A percentile compares a stretch with the other conserved stretches of the same genome.
Conservation (phyloP, 805 yeast genomes). For the Kodamaea jinghongensis region DNA sequence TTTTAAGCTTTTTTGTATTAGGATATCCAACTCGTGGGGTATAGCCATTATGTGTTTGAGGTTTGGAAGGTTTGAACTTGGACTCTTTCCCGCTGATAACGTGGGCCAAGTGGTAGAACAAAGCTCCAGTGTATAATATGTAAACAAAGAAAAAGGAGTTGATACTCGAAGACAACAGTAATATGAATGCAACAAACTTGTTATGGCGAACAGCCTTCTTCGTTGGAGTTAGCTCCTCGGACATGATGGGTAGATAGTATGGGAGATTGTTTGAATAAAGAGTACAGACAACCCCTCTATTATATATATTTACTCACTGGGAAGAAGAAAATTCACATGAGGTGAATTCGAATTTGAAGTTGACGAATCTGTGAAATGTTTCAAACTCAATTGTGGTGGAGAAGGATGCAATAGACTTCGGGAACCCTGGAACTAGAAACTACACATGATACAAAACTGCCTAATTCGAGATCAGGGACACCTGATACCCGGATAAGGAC, state of each 20-base stretch:
- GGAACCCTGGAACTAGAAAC: too few relatives aligned
- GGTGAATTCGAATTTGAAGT: too few relatives aligned
- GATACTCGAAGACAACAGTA: constrained; percentile 24
- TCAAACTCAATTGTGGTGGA: too few relatives aligned
- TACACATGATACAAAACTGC: too few relatives aligned
- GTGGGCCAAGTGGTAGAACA: constrained; percentile 30
- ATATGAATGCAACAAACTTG: constrained; percentile 16
- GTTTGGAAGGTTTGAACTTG: constrained; percentile 22
- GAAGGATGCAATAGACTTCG: too few relatives aligned
- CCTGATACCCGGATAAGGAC: too few relatives aligned
- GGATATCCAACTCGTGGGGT: constrained; percentile 36
- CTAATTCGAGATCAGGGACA: too few relatives aligned
- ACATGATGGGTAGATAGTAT: background rate
- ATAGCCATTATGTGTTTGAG: constrained; percentile 21
- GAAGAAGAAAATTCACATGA: too few relatives aligned
- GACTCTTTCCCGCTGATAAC: constrained; percentile 29
- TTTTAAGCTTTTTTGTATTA: constrained; percentile 30
- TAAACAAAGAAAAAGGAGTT: constrained; percentile 29
- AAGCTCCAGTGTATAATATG: constrained; percentile 24
- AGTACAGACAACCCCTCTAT: too few relatives aligned
- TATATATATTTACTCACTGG: too few relatives aligned
- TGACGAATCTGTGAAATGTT: too few relatives aligned
- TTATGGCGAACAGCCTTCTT: constrained; percentile 23
- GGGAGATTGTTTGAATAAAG: background rate
- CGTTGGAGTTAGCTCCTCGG: constrained; percentile 20